A percentile compares a stretch with the other conserved stretches of the same genome.
Conservation (phyloP, 768 basidiomycete species). For the Cystofilobasidium bisporidii region DNA sequence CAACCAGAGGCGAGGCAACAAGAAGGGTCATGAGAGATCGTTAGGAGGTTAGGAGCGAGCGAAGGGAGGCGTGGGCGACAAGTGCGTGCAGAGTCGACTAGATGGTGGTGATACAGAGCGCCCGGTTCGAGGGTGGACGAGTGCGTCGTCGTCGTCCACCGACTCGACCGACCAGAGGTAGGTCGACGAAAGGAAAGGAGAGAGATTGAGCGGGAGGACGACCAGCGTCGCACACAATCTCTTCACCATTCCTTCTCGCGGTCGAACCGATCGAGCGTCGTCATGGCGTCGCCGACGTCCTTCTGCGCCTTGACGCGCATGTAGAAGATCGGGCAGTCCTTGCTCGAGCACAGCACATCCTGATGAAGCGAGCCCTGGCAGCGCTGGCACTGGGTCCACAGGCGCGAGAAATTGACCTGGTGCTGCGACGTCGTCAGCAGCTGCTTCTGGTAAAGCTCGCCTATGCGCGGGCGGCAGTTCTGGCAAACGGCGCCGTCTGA, state of each 20-base stretch:
- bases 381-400: constrained; percentile 98
- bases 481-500: constrained; percentile 87
- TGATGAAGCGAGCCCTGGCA: constrained; percentile 98
- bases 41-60: too few relatives aligned
- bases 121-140: too few relatives aligned
- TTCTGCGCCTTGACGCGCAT: constrained; percentile 98
- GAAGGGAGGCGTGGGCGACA: too few relatives aligned
- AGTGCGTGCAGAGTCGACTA: too few relatives aligned
- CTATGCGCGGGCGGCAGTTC: constrained; percentile 74
- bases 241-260: constrained; percentile 37
- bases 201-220: too few relatives aligned
- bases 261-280: constrained; percentile 75
- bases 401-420: constrained; percentile 81
- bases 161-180: too few relatives aligned
- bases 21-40: too few relatives aligned
- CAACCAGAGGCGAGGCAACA: too few relatives aligned
- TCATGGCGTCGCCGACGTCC: constrained; percentile 78
- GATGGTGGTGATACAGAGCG: too few relatives aligned
- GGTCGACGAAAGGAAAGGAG: too few relatives aligned
- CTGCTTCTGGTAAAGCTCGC: constrained; percentile 90
- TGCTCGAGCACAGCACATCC: constrained; percentile 94
- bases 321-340: constrained; percentile 98
- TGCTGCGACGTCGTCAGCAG: constrained; percentile 57
- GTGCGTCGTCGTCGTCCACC: too few relatives aligned
- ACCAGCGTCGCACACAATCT: too few relatives aligned